A percentile compares a stretch with the other conserved stretches of the same genome.
Conservation (phyloP, 768 basidiomycete genomes). For the Albatrellus ellisii region DNA sequence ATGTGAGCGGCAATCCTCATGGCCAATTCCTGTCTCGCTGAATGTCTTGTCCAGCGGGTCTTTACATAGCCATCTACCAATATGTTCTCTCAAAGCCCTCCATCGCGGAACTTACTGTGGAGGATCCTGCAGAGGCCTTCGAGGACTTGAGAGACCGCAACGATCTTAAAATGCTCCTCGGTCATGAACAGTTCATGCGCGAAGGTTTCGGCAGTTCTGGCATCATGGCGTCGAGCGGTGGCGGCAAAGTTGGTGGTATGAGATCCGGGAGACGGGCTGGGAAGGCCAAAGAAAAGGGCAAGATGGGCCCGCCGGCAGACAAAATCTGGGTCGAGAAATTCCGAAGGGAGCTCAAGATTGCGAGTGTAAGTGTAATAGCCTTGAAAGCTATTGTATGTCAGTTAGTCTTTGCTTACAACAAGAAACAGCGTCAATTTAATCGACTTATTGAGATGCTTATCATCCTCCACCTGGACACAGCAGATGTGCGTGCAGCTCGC, state of each 20-base stretch:
- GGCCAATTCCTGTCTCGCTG: background rate
- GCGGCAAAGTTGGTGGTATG: constrained; percentile 26
- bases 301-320: constrained; percentile 67
- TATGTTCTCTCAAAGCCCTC: constrained; percentile 50
- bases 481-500: constrained; percentile 37
- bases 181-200: constrained; percentile 47
- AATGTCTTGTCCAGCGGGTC: constrained; percentile 42
- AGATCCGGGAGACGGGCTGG: constrained; percentile 13
- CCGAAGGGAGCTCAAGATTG: constrained; percentile 79
- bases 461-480: constrained; percentile 51
- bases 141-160: constrained; percentile 92
- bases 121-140: constrained; percentile 96
- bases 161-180: constrained; percentile 70
- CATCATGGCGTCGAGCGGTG: constrained; percentile 14
- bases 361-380: constrained; percentile 41
- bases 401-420: constrained; percentile 5
- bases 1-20: constrained; percentile 36
- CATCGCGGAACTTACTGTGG: constrained; percentile 89
- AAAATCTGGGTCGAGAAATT: constrained; percentile 69
- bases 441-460: constrained; percentile 88
- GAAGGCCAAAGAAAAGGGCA: constrained; percentile 26
- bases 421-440: constrained; percentile 96
- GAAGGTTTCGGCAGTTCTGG: constrained; percentile 47
- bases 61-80: constrained; percentile 80
- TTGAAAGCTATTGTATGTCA: background rate